Conservation (phyloP, 1,284 basidiomycete species). For the Puccinia sorghi region DNA sequence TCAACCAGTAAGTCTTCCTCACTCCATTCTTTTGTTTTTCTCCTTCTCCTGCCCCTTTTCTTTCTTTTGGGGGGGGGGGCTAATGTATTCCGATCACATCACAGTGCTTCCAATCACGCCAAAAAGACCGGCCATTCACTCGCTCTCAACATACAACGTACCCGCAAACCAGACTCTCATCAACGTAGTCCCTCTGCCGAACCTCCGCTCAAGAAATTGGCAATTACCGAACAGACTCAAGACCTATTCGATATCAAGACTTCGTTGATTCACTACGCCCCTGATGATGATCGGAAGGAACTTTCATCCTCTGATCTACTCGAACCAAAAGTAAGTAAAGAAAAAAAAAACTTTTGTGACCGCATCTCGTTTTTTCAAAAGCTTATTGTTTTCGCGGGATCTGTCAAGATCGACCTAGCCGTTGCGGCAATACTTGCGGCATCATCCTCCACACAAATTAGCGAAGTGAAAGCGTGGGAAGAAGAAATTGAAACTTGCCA, state of each 20-base stretch:
- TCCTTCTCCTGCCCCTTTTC: too few relatives aligned
- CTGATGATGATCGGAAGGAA: constrained; percentile 62
- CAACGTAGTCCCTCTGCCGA: constrained; percentile 67
- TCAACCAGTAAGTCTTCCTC: constrained; percentile 59
- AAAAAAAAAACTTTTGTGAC: not conserved
- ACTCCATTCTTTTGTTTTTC: not conserved
- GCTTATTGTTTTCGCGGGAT: too few relatives aligned
- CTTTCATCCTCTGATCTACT: not conserved
- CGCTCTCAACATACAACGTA: constrained; percentile 79
- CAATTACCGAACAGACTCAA: constrained; percentile 79
- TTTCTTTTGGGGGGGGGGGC: too few relatives aligned
- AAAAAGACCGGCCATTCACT: constrained; percentile 73
- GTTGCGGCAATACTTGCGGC: constrained; percentile 75
- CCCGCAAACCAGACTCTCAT: constrained; percentile 63
- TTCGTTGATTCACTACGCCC: constrained; percentile 70
- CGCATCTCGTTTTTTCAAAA: too few relatives aligned
- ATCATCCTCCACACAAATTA: constrained; percentile 83
- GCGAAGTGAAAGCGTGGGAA: constrained; percentile 96
- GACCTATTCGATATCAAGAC: constrained; percentile 79
- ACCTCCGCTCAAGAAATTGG: constrained; percentile 85
- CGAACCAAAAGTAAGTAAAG: constrained; percentile 1
- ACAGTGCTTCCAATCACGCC: constrained; percentile 64
- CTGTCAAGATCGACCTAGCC: constrained; percentile 61
- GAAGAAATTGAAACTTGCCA: constrained; percentile 87
- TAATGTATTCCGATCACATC: not conserved